Evolutionary conservation across 148 eudicot species (phyloP).

Genomic region (Rhododendron kiyosumense): DNA sequence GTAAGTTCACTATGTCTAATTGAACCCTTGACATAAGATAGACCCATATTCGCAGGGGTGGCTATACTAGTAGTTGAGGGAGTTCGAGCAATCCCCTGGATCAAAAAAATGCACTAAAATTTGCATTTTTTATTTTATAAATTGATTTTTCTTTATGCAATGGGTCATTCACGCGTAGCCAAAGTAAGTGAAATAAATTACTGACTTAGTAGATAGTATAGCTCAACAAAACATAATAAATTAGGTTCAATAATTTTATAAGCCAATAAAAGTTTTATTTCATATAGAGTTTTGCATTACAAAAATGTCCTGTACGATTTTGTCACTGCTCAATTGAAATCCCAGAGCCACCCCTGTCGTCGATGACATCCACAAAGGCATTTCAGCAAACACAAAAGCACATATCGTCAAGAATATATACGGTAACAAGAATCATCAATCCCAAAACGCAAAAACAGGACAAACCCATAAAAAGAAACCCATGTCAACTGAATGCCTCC

Average conservation of each 20-base stretch:
- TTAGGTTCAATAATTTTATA: too few relatives aligned
- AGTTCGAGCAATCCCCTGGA: too few relatives aligned
- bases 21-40: neutral
- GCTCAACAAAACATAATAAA: too few relatives aligned
- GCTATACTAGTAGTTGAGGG: too few relatives aligned
- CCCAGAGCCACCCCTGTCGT: neutral
- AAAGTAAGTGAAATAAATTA: too few relatives aligned
- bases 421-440: neutral
- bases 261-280: neutral
- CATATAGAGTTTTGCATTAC: neutral
- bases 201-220: too few relatives aligned
- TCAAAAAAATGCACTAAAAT: too few relatives aligned
- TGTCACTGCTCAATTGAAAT: neutral
- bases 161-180: too few relatives aligned
- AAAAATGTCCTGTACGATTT: neutral
- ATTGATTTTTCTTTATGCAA: too few relatives aligned
- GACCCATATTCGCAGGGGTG: too few relatives aligned
- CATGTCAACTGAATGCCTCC: neutral
- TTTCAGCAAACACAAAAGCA: constrained; percentile 1
- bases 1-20: neutral
- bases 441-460: neutral
- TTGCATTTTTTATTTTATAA: too few relatives aligned
- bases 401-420: neutral
- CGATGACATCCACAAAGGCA: neutral
- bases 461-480: neutral